phyloP scores from a whole-genome alignment of 2,329 filamentous ascomycete species.

The Penicillium sp. region DNA sequence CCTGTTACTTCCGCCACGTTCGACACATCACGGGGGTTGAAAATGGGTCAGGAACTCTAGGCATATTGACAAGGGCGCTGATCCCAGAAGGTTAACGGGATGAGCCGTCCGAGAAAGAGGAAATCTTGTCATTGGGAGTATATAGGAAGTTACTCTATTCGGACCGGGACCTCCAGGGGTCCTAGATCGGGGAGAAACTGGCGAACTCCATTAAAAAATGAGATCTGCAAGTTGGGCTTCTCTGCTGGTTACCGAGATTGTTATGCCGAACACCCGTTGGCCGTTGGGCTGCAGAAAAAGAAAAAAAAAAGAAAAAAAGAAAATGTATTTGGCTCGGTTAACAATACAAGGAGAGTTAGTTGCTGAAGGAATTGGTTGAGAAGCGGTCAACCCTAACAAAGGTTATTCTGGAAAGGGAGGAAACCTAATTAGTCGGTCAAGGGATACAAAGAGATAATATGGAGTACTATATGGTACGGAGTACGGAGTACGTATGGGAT shows the following conservation, averaged over 20 bases:
- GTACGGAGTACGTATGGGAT: not conserved
- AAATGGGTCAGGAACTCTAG: slow-evolving; percentile 13
- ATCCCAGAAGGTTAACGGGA: slow-evolving; percentile 17
- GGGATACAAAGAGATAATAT: not conserved
- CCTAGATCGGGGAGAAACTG: slow-evolving; percentile 13
- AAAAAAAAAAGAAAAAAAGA: not conserved
- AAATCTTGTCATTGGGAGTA: slow-evolving; percentile 12
- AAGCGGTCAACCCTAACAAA: slow-evolving; percentile 16
- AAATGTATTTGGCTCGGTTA: slow-evolving; percentile 8
- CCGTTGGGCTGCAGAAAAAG: slow-evolving; percentile 12
- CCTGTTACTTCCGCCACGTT: slow-evolving; percentile 30
- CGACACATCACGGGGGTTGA: slow-evolving; percentile 28
- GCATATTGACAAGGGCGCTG: slow-evolving; percentile 14
- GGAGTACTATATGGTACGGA: too few relatives aligned
- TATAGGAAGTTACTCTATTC: slow-evolving; percentile 4
- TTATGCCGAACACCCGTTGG: slow-evolving; percentile 17
- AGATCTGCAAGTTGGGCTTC: slow-evolving; percentile 5
- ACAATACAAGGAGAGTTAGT: slow-evolving; percentile 9
- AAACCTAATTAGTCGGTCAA: not conserved
- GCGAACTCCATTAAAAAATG: slow-evolving; percentile 20
- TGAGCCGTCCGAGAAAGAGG: slow-evolving; percentile 12
- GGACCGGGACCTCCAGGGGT: not conserved
- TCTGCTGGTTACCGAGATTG: slow-evolving; percentile 7
- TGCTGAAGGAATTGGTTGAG: slow-evolving; percentile 17
- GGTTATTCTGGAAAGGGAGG: slow-evolving; percentile 6